A percentile compares a stretch with the other conserved stretches of the same genome.
Conservation (phyloP, 1,284 basidiomycete genomes). For the Meripilus lineatus region DNA sequence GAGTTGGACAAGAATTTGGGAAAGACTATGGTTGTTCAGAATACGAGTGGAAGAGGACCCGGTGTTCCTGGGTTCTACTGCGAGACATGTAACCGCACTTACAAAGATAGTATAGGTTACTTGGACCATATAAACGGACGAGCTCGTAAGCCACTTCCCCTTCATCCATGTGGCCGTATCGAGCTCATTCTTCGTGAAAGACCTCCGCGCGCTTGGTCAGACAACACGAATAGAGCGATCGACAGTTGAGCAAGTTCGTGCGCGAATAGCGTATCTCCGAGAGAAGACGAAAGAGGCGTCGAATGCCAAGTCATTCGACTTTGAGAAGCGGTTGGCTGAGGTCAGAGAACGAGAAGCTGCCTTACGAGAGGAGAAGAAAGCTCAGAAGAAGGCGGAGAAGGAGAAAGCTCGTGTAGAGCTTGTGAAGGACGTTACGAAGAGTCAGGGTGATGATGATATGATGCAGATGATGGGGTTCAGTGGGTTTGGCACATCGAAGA, state of each 20-base stretch:
- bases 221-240: slow-evolving; percentile 89
- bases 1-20: slow-evolving; percentile 89
- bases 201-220: slow-evolving; percentile 90
- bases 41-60: slow-evolving; percentile 72
- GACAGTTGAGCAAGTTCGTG: slow-evolving; percentile 88
- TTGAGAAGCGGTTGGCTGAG: slow-evolving; percentile 82
- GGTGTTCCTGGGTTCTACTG: slow-evolving; percentile 92
- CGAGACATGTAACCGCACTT: slow-evolving; percentile 84
- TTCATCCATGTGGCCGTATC: slow-evolving; percentile 3
- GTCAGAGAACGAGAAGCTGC: slow-evolving; percentile 71
- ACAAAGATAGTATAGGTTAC: slow-evolving; percentile 91
- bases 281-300: slow-evolving; percentile 81
- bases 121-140: slow-evolving; percentile 96
- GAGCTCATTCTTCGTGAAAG: slow-evolving; percentile 40
- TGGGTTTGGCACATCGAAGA: slow-evolving; percentile 83
- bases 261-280: slow-evolving; percentile 83
- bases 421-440: slow-evolving; percentile 46
- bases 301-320: slow-evolving; percentile 86
- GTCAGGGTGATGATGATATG: slow-evolving; percentile 45
- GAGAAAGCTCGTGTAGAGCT: slow-evolving; percentile 64
- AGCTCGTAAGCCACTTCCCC: slow-evolving; percentile 62
- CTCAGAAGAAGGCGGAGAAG: slow-evolving; percentile 65
- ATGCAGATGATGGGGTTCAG: slow-evolving; percentile 93
- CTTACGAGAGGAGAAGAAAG: slow-evolving; percentile 64
- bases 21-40: slow-evolving; percentile 90